These are phyloP conservation scores for Cladophialophora psammophila DNA, from an alignment of 2,329 filamentous ascomycete species.

Conservation along the genomic window DNA sequence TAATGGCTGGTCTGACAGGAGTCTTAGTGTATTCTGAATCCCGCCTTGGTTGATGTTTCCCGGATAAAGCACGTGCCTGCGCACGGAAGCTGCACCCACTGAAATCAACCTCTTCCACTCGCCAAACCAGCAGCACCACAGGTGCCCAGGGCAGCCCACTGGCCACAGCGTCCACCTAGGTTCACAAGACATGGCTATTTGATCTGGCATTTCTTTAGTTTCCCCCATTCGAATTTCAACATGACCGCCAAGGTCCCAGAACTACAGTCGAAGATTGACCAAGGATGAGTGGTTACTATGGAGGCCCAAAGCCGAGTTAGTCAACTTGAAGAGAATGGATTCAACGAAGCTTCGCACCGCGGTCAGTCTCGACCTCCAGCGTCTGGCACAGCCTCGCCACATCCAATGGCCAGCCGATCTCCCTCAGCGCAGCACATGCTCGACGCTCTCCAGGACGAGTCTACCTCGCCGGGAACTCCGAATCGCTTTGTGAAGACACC, in stretches of 20 bases:
- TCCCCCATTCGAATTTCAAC: background rate
- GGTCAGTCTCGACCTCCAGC: background rate
- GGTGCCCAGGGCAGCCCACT: no score
- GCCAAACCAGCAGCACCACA: background rate
- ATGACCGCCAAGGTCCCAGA: background rate
- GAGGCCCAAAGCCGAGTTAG: slow-evolving; percentile 7
- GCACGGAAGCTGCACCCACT: background rate
- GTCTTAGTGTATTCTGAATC: background rate
- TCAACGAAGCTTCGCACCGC: slow-evolving; percentile 1
- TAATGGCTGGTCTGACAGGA: background rate
- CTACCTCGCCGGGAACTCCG: slow-evolving; percentile 9
- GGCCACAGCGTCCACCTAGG: no score
- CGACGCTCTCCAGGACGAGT: slow-evolving; percentile 1
- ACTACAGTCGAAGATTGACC: background rate
- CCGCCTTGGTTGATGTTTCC: background rate
- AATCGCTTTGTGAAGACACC: background rate
- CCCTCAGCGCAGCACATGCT: slow-evolving; percentile 5
- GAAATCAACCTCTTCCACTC: background rate
- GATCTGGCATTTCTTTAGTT: background rate
- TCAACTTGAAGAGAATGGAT: slow-evolving; percentile 5
- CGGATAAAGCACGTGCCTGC: background rate
- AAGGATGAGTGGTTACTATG: slow-evolving; percentile 16
- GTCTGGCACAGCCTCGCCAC: slow-evolving; percentile 19
- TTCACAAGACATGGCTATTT: background rate
- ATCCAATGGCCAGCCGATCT: background rate